phyloP scores from a whole-genome alignment of 768 basidiomycete genomes.

The Macrolepiota fuliginosa region DNA sequence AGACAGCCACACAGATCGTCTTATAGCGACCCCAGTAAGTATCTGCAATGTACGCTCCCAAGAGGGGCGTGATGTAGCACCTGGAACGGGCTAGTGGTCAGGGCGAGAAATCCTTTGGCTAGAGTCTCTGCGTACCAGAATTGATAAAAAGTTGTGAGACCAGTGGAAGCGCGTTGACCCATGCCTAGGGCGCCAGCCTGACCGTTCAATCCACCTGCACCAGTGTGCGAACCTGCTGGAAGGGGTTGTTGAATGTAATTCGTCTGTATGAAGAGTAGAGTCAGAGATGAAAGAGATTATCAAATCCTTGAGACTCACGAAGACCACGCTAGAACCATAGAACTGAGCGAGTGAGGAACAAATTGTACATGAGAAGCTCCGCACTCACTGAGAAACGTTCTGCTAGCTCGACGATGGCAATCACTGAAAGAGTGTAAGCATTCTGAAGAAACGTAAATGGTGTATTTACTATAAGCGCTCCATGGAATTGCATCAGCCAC shows the following conservation, averaged over 20 bases:
- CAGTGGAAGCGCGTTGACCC: slow-evolving; percentile 72
- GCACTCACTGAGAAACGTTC: slow-evolving; percentile 68
- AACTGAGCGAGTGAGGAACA: slow-evolving; percentile 24
- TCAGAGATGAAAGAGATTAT: not conserved
- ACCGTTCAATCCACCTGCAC: slow-evolving; percentile 49
- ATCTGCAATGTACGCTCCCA: slow-evolving; percentile 68
- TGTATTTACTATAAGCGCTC: slow-evolving; percentile 47
- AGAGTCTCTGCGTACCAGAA: slow-evolving; percentile 48
- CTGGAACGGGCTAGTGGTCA: slow-evolving; percentile 24
- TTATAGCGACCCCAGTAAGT: slow-evolving; percentile 67
- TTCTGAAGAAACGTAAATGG: not conserved
- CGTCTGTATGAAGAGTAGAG: slow-evolving; percentile 33
- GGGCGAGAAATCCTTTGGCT: not conserved
- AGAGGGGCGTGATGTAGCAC: slow-evolving; percentile 58
- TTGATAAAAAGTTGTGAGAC: slow-evolving; percentile 66
- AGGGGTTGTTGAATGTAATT: slow-evolving; percentile 77
- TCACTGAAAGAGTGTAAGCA: slow-evolving; percentile 35
- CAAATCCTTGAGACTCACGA: slow-evolving; percentile 29
- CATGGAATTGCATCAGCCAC: slow-evolving; percentile 60
- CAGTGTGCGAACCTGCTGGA: slow-evolving; percentile 62
- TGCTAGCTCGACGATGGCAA: slow-evolving; percentile 65
- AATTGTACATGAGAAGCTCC: not conserved
- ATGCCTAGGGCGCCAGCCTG: slow-evolving; percentile 68
- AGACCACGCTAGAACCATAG: slow-evolving; percentile 48
- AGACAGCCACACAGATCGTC: slow-evolving; percentile 58